Evolutionary conservation across 2,329 filamentous ascomycete species (phyloP).

Genomic region (Cytospora paraplurivora): DNA sequence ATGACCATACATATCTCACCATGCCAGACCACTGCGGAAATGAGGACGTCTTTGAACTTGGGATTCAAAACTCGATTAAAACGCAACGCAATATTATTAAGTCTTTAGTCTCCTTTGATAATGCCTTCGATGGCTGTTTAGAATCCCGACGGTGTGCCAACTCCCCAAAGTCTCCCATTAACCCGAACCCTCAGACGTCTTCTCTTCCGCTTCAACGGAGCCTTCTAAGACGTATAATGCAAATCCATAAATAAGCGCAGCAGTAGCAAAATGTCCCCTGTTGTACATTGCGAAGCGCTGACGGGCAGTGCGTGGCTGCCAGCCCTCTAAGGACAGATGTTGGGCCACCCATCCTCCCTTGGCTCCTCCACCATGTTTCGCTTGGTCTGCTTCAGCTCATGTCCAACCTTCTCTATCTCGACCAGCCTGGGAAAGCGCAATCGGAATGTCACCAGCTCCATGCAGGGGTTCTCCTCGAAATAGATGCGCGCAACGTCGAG

Average conservation of each 20-base stretch:
- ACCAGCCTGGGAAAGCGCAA: not conserved
- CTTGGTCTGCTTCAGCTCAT: not conserved
- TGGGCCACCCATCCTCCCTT: not conserved
- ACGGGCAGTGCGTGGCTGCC: not conserved
- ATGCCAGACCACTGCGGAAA: too few relatives aligned
- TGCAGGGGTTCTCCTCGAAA: not conserved
- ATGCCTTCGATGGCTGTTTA: too few relatives aligned
- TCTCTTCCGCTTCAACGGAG: not conserved
- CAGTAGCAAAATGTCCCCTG: not conserved
- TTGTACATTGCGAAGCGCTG: not conserved
- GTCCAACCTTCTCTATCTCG: not conserved
- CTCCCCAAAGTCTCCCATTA: not conserved
- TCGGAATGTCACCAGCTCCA: not conserved
- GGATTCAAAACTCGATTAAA: too few relatives aligned
- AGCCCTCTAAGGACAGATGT: not conserved
- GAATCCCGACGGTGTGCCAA: not conserved
- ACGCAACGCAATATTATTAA: too few relatives aligned
- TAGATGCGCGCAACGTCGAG: not conserved
- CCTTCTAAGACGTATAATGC: not conserved
- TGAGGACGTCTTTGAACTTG: too few relatives aligned
- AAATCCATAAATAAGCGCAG: not conserved
- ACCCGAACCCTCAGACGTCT: not conserved
- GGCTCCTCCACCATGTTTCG: not conserved
- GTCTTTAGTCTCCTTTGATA: too few relatives aligned
- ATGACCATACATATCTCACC: too few relatives aligned